Evolutionary conservation across 2,329 filamentous ascomycete genomes (phyloP).

Genomic region (Colletotrichum coccodes): DNA sequence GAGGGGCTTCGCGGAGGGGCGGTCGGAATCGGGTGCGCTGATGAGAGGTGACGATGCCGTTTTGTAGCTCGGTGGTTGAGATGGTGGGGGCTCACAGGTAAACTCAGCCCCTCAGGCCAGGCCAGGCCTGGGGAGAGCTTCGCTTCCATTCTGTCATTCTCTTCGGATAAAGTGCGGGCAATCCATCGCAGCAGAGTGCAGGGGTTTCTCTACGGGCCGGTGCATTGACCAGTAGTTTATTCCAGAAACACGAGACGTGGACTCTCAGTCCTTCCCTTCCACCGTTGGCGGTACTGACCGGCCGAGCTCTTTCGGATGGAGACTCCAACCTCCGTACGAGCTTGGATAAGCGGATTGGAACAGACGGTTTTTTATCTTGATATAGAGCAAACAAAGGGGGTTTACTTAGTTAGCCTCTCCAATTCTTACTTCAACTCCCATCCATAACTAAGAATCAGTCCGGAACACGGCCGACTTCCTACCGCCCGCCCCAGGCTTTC

Average conservation of each 20-base stretch:
- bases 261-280: background rate
- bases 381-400: no score
- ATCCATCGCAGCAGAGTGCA: background rate
- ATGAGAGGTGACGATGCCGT: background rate
- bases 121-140: background rate
- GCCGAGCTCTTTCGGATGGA: no score
- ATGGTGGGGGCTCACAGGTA: constrained; percentile 1
- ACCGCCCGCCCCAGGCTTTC: constrained; percentile 9
- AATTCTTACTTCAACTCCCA: background rate
- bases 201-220: background rate
- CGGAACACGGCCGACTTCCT: background rate
- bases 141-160: constrained; percentile 11
- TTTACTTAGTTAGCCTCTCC: background rate
- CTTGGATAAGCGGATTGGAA: background rate
- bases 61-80: constrained; percentile 4
- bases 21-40: background rate
- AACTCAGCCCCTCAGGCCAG: constrained; percentile 2
- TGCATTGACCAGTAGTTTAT: constrained; percentile 9
- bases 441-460: background rate
- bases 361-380: background rate
- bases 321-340: background rate
- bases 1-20: background rate
- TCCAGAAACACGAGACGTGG: background rate
- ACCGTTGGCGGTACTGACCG: no score
- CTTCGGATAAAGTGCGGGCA: constrained; percentile 9